Evolutionary conservation across 2,329 filamentous ascomycete species (phyloP), one percentile per base, ranked within the genome.

Genomic region (Trichophyton mentagrophytes): DNA sequence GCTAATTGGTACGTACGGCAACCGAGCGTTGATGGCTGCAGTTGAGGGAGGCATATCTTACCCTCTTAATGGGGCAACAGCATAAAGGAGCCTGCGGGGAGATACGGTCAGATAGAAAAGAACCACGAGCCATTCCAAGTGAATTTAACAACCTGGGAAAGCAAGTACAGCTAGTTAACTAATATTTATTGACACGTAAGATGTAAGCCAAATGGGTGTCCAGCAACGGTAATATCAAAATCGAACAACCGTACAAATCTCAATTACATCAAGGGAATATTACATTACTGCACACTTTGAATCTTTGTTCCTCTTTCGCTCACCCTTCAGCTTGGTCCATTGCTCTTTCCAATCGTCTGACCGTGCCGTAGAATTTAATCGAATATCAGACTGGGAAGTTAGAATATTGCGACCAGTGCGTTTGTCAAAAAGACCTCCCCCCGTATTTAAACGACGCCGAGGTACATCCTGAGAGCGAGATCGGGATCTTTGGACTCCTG

Each of bases 211-310:
- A 38, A 38, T 3, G 8, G 33, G 11, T 38, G 33, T 4, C 33
- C 9, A 38, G 9, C 33, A 38, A 38, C 9, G 15, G 40, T 44
- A 17, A 9, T 13, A 58, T 13, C 49, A 66, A 58, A 11, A n/a
- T 9, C 20, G 40, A 57, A 42, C 8, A 40, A 3, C 38, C 17
- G 20, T 38, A 57, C 30, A 20, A 40, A 38, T 20, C 9, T 13
- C 33, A 25, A 57, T 33, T 13, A 57, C n/a, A 57, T 38, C n/a
- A 20, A 47, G 44, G 22, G n/a, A 25, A 5, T 27, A 66, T 60
- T 68, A 76, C 73, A 76, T 75, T 58, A 76, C 65, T 42, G 67
- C 65, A 64, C 74, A 76, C 62, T 70, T 74, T 53, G 62, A 67
- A 59, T 72, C 66, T 59, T 65, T 67, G 57, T 68, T 72, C 60